Evolutionary conservation across 2,329 filamentous ascomycete species (phyloP).

Genomic region (Ophiostoma piceae): DNA sequence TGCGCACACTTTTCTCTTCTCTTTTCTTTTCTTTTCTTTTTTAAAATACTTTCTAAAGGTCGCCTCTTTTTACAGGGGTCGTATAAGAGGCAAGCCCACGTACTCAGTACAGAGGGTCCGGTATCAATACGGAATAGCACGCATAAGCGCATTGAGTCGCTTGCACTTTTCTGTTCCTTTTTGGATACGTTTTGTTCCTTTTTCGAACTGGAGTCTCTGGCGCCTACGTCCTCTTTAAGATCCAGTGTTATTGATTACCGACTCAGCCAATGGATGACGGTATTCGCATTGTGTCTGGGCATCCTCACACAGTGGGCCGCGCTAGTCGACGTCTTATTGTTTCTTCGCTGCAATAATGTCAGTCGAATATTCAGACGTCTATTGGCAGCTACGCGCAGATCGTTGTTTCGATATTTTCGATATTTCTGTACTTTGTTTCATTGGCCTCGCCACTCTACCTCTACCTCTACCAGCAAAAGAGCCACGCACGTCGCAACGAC

Average conservation of each 20-base stretch:
- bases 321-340: neutral
- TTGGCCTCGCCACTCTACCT: neutral
- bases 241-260: no score
- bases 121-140: neutral
- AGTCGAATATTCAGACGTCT: no score
- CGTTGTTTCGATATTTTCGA: neutral
- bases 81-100: neutral
- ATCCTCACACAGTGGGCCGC: neutral
- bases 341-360: no score
- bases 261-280: neutral
- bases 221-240: no score
- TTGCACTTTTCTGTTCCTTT: neutral
- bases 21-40: neutral
- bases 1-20: neutral
- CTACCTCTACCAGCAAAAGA: no score
- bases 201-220: no score
- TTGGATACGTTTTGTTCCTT: no score
- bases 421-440: neutral
- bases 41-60: no score
- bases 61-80: neutral
- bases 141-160: neutral
- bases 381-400: neutral
- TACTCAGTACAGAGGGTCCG: no score
- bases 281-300: constrained; percentile 2
- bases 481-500: neutral